Base-by-base conservation (phyloP, 225 moss, liverwort and hornwort genomes). In the Bryum argenteum region DNA sequence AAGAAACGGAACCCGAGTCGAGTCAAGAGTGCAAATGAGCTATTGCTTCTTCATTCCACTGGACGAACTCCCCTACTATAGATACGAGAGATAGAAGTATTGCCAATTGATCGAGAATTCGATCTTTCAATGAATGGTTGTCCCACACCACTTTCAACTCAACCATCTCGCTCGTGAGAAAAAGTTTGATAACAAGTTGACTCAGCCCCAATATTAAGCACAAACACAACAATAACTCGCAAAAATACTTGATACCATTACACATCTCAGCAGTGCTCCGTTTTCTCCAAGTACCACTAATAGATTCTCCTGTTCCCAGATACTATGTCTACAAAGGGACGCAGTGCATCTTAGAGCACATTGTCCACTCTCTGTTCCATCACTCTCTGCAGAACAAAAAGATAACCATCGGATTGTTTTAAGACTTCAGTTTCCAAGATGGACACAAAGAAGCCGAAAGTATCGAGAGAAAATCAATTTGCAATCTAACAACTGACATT, bases 31-130 rank as follows among this genome's bases (percentile, higher is more conserved):
- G 75, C 98, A 94, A n/a, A 41, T 94, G 98, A 65, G 91, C 90
- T 59, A 99, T 76, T 83, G 98, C 92, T 77, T 99, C 98, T 80
- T 99, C 98, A 75, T 99, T 99, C 98, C 98, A 99, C 55, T 90
- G 88, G 38, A 99, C 92, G 74, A 94, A 99, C 80, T 99, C 94
- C 66, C 94, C 85, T 33, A 98, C 98, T 70, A 92, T 87, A 77
- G 88, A 89, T 19, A 91, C 91, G n/a, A 79, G 92, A 93, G 56
- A 94, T 99, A 21, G 87, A 69, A 48, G 75, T 47, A 78, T 78
- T 82, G 52, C 82, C 77, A 66, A 79, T 70, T 54, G 56, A 80
- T 82, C 84, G 84, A 75, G 84, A 75, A 65, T 82, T 84, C 51
- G 55, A 65, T 70, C 88, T 73, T 19, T 77, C 66, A 80, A 84